Evolutionary conservation across 305 asterid species (phyloP), one percentile per base, ranked within the genome.

Genomic region (Ilex paraguariensis): DNA sequence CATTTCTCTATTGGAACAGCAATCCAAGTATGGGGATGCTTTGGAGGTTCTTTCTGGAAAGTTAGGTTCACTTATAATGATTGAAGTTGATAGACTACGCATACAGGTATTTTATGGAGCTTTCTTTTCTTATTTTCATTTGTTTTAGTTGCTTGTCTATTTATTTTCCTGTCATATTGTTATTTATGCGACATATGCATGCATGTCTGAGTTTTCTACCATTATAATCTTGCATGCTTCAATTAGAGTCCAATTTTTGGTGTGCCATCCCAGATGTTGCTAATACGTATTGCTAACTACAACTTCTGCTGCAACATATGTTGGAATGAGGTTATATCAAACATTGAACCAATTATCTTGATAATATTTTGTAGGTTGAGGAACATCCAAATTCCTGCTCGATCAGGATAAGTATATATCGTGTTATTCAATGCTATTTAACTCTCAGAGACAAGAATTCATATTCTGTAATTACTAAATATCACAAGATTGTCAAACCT

Each of bases 31-130:
- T 66, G 77, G 80, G 61, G 94, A 85, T 61, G 99, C 99, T 46
- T 78, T 91, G 75, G 91, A 88, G 74, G 56, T 94, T 77, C 95
- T 94, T 64, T 74, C 87, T 60, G 98, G 99, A 67, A 82, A 84
- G 61, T 82, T 87, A 66, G 99, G 99, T 73, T 84, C 99, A 64
- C 95, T 94, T 57, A 88, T 94, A 86, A 68, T 84, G 95, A 87
- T 87, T 79, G 97, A 91, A 81, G 97, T 79, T 60, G 99, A 94
- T 77, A 91, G 80, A 73, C 73, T 91, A 74, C 93, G 92, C 55
- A 66, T 94, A 60, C 93, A 94, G 99, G 98, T 94, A 94, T 76
- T 77, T 68, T 75, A 70, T 75, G 74, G 63, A 66, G 30, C 57
- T 14, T 59, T 75, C 70, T 78, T 62, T 74, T 66, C 46, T 21